Percentiles rank a stretch among this genome's conserved stretches.
These are phyloP conservation scores for Boletus rubroflammeus DNA, from an alignment of 768 basidiomycete species.

Conservation along the genomic window DNA sequence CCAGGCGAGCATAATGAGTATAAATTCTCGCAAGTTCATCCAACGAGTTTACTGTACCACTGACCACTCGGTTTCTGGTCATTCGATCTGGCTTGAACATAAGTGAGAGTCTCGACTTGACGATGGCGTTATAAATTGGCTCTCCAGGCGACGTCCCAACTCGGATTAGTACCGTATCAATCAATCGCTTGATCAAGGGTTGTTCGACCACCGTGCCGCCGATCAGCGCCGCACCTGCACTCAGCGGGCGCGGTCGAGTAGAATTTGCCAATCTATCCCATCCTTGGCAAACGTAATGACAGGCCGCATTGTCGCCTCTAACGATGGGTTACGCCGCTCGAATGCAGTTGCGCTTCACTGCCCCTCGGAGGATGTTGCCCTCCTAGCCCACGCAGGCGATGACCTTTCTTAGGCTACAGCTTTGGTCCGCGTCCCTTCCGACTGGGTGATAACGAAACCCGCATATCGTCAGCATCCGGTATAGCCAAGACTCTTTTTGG, in stretches of 20 bases:
- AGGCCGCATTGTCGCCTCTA: not conserved
- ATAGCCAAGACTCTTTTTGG: not conserved
- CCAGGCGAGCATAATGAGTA: too few relatives aligned
- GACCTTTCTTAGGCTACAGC: not conserved
- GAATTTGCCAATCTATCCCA: not conserved
- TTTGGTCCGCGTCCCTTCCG: not conserved
- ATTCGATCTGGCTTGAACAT: too few relatives aligned
- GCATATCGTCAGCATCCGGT: not conserved
- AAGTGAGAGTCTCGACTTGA: too few relatives aligned
- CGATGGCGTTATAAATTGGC: too few relatives aligned
- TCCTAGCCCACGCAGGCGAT: not conserved
- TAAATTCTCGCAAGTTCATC: too few relatives aligned
- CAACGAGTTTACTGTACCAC: too few relatives aligned
- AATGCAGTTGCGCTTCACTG: slow-evolving; percentile 1
- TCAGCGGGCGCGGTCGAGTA: not conserved
- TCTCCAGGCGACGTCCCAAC: too few relatives aligned
- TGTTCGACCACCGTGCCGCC: not conserved
- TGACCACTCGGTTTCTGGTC: too few relatives aligned
- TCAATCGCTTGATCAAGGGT: not conserved
- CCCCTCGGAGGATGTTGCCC: not conserved
- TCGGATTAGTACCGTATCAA: too few relatives aligned
- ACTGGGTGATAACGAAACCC: not conserved
- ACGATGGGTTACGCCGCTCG: not conserved
- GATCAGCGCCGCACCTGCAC: not conserved
- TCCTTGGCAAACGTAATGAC: not conserved